Evolutionary conservation across 2,329 filamentous ascomycete species (phyloP).

Genomic region (Talaromyces rugulosus): DNA sequence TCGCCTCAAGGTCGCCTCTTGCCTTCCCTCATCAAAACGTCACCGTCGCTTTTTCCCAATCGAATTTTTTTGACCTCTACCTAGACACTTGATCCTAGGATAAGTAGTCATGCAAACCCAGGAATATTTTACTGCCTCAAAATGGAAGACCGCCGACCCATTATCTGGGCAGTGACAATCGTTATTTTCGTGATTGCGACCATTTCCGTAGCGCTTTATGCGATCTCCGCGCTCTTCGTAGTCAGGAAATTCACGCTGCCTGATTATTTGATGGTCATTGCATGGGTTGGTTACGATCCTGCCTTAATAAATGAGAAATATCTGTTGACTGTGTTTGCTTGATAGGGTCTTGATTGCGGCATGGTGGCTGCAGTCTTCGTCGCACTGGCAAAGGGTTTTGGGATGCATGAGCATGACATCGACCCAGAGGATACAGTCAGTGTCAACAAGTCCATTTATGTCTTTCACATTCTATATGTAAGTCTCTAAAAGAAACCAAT

Average conservation of each 20-base stretch:
- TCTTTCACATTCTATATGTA: constrained; percentile 1
- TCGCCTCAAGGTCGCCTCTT: not conserved
- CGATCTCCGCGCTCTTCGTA: not conserved
- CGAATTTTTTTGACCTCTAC: not conserved
- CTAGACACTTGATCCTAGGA: not conserved
- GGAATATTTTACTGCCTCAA: not conserved
- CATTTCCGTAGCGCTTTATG: not conserved
- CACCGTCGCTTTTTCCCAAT: not conserved
- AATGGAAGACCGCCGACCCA: not conserved
- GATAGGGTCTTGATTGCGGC: constrained; percentile 1
- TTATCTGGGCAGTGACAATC: not conserved
- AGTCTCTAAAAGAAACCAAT: not conserved
- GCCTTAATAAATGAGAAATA: not conserved
- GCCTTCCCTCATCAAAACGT: not conserved
- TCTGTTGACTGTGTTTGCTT: not conserved
- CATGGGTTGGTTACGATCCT: constrained; percentile 2
- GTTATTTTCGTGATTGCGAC: not conserved
- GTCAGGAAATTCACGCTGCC: not conserved
- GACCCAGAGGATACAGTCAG: not conserved
- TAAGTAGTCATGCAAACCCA: not conserved
- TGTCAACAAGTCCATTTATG: constrained; percentile 1
- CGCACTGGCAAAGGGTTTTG: constrained; percentile 4
- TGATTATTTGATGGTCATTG: constrained; percentile 5
- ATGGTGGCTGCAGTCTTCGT: not conserved
- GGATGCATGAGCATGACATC: constrained; percentile 1